Evolutionary conservation across 2,329 filamentous ascomycete genomes (phyloP), one percentile per base, ranked within the genome.

Genomic region (Sporothrix pallida): DNA sequence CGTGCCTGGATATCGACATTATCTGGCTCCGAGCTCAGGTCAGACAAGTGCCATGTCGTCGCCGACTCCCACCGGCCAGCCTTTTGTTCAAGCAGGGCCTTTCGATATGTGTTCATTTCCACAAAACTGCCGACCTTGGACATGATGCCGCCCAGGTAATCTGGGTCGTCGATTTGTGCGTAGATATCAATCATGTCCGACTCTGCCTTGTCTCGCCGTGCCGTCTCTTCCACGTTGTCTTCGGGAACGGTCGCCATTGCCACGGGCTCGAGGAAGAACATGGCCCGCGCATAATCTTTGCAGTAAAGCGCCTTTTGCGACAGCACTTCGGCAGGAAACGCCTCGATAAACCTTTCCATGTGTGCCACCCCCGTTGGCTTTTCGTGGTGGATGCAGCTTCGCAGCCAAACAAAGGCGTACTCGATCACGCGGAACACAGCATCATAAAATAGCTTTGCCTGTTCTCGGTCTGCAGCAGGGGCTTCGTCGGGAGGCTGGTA

Each of bases 11-110:
- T 87, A 73, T 97, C 92, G 20, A 88, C 80, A 79, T 97, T 91
- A 71, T 91, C 86, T 0, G 95, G 95, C 63, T 92, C 87, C 78
- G 96, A 91, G 2, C 92, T 91, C 48, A 98, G 86, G 76, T 95
- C 91, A 76, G 97, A 90, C 80, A 99, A 95, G 81, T 98, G 98
- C 96, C 97, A 99, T 76, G 93, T 97, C 82, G 98, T 96, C 31
- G 95, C 96, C 70, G 95, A 93, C 17, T 93, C 91, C 95, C 96
- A 99, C 75, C 95, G 88, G 3, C 96, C 96, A 23, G 95, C 93
- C 81, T 97, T 98, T 73, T 93, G 90, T 82, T 99, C 94, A 78
- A 97, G 94, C 72, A 98, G 86, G 46, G 98, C 92, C 80, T 98
- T 95, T 80, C 98, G 95, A 75, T 97, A 93, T 69, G 98, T 91